These are phyloP conservation scores for Toxoplasma gondii DNA, from an alignment of 169 alveolate genomes.

Conservation along the genomic window DNA sequence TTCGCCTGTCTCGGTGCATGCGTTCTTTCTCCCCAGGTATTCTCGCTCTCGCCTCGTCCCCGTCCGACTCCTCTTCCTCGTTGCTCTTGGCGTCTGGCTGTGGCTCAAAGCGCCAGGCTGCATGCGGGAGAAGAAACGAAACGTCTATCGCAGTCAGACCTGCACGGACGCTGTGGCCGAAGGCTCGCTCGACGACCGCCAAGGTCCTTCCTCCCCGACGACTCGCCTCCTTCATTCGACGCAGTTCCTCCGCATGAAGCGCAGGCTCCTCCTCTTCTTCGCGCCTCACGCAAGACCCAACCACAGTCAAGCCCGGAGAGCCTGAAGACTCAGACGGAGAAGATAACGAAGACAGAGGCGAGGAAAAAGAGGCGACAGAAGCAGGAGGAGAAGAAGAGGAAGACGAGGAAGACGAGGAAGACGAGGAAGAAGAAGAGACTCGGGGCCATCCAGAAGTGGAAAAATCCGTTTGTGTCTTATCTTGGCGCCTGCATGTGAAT, in stretches of 20 bases:
- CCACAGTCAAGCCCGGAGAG: background rate
- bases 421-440: background rate
- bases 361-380: background rate
- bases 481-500: constrained; percentile 82
- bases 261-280: constrained; percentile 43
- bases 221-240: background rate
- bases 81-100: constrained; percentile 3
- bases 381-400: background rate
- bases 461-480: constrained; percentile 80
- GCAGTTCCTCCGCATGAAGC: constrained; percentile 28
- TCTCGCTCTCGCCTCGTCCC: background rate
- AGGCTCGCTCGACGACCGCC: background rate
- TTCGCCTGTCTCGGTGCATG: too few relatives aligned
- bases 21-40: background rate
- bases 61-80: background rate
- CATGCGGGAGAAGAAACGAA: background rate
- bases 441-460: constrained; percentile 72
- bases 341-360: background rate
- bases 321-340: background rate
- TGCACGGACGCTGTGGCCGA: background rate
- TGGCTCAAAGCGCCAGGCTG: constrained; percentile 20
- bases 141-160: constrained; percentile 21
- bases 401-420: background rate
- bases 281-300: background rate
- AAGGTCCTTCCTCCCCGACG: constrained; percentile 9